These are phyloP conservation scores for Gardenia jasminoides DNA, from an alignment of 257 asterid species.

Conservation along the genomic window DNA sequence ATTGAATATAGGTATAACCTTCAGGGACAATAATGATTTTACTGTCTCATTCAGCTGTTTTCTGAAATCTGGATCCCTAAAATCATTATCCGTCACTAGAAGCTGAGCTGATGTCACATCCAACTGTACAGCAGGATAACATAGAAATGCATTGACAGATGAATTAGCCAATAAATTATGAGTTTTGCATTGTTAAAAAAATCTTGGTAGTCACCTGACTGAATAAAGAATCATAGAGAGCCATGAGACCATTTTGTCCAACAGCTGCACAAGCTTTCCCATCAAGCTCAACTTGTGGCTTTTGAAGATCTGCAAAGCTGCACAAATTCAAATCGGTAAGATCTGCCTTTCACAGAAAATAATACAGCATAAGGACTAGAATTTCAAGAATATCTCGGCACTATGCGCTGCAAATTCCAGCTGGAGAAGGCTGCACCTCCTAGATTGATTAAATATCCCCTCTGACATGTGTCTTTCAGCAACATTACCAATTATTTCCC, in stretches of 20 bases:
- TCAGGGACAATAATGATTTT: slow-evolving; percentile 48
- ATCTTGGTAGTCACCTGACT: slow-evolving; percentile 67
- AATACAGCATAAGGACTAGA: not conserved
- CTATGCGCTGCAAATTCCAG: not conserved
- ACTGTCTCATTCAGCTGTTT: slow-evolving; percentile 67
- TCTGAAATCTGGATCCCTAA: slow-evolving; percentile 62
- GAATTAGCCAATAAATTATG: not conserved
- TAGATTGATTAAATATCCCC: not conserved
- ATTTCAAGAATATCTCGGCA: not conserved
- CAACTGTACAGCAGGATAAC: slow-evolving; percentile 43
- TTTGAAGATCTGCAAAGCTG: slow-evolving; percentile 98
- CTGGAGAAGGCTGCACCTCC: not conserved
- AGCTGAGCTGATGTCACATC: slow-evolving; percentile 80
- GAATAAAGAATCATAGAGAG: slow-evolving; percentile 88
- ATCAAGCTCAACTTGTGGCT: slow-evolving; percentile 93
- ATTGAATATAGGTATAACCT: slow-evolving; percentile 75
- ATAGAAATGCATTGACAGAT: slow-evolving; percentile 12
- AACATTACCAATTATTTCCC: not conserved
- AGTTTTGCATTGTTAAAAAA: not conserved
- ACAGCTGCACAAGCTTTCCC: slow-evolving; percentile 99
- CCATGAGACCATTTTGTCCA: slow-evolving; percentile 98
- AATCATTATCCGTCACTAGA: slow-evolving; percentile 80
- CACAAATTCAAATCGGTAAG: not conserved
- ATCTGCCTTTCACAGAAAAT: slow-evolving; percentile 1
- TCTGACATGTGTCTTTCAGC: not conserved